A percentile compares a stretch with the other conserved stretches of the same genome.
These are phyloP conservation scores for Penicillium lagena DNA, from an alignment of 495 filamentous ascomycete species.

Conservation along the genomic window DNA sequence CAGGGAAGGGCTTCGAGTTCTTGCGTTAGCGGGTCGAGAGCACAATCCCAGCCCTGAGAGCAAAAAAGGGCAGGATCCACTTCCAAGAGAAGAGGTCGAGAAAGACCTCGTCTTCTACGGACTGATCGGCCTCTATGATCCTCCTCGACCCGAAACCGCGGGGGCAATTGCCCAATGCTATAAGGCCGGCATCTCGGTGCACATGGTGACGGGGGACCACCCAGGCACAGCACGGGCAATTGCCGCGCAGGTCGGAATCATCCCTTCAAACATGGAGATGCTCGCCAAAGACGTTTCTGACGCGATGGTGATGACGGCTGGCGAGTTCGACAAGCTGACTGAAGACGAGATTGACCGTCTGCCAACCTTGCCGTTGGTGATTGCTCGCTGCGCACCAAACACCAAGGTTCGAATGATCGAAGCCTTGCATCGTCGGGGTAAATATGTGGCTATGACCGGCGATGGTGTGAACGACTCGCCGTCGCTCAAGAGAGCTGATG, in stretches of 20 bases:
- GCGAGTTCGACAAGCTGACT: constrained; percentile 60
- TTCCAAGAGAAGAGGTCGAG: constrained; percentile 54
- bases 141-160: constrained; percentile 50
- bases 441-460: constrained; percentile 79
- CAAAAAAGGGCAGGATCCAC: constrained; percentile 27
- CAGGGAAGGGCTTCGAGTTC: constrained; percentile 58
- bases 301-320: constrained; percentile 64
- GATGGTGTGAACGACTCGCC: constrained; percentile 87
- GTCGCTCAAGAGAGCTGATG: constrained; percentile 71
- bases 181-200: constrained; percentile 63
- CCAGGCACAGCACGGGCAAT: constrained; percentile 60
- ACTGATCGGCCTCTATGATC: constrained; percentile 67
- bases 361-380: constrained; percentile 59
- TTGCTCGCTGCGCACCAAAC: constrained; percentile 64
- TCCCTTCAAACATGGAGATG: constrained; percentile 46
- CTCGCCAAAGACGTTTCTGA: constrained; percentile 49
- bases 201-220: constrained; percentile 71
- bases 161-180: constrained; percentile 56
- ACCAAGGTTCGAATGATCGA: constrained; percentile 79
- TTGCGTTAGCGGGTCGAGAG: constrained; percentile 50
- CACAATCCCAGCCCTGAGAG: constrained; percentile 15
- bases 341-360: constrained; percentile 59
- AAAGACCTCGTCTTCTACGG: constrained; percentile 55
- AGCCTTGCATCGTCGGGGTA: constrained; percentile 58
- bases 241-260: constrained; percentile 59